phyloP scores from a whole-genome alignment of 805 yeast species.

The Myxozyma lipomycoides region DNA sequence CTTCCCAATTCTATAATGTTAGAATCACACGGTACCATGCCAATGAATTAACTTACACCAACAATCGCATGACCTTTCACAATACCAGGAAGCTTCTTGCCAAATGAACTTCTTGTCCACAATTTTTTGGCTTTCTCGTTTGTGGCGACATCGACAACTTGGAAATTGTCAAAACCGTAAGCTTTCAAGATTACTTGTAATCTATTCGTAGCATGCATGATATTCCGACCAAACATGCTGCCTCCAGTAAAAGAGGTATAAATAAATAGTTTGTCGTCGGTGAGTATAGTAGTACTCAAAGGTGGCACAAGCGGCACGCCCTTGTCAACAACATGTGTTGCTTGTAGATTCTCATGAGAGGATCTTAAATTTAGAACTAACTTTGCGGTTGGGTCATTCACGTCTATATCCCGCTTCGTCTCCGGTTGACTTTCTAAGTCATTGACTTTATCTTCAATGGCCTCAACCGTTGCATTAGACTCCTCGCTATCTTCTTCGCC shows the following conservation, averaged over 20 bases:
- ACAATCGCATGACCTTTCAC: constrained; percentile 79
- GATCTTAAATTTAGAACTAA: too few relatives aligned
- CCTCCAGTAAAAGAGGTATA: constrained; percentile 84
- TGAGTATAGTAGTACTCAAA: neutral
- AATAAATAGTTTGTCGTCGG: constrained; percentile 47
- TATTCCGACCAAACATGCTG: constrained; percentile 55
- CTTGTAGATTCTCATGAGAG: too few relatives aligned
- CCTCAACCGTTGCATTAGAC: neutral
- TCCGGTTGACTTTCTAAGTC: neutral
- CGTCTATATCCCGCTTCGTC: neutral
- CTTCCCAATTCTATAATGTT: constrained; percentile 53
- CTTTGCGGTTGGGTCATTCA: neutral
- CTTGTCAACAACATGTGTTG: too few relatives aligned
- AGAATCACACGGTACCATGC: neutral
- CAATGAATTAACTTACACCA: constrained; percentile 45
- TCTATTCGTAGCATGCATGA: constrained; percentile 72
- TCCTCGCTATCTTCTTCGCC: neutral
- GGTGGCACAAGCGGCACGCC: neutral
- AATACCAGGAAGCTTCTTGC: constrained; percentile 76
- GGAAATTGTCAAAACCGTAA: constrained; percentile 56
- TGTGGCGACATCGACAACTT: constrained; percentile 76
- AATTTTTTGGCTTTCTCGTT: constrained; percentile 79
- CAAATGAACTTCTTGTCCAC: constrained; percentile 73
- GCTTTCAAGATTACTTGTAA: constrained; percentile 71
- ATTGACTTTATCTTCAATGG: neutral